A percentile compares a stretch with the other conserved stretches of the same genome.
phyloP scores from a whole-genome alignment of 2,329 filamentous ascomycete genomes.

The Aureobasidium melanogenum region DNA sequence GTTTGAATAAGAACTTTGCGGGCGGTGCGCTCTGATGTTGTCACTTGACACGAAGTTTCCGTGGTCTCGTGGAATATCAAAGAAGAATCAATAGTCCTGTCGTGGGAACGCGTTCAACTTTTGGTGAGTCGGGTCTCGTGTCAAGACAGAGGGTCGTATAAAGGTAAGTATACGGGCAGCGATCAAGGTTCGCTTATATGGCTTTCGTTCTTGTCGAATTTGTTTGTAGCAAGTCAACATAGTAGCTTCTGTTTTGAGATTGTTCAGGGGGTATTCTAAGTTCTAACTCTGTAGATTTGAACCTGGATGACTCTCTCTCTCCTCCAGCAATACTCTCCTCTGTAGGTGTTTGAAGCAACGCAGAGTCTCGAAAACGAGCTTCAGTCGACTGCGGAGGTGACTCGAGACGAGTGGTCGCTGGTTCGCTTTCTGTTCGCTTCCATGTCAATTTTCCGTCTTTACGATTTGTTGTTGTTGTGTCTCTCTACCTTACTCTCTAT shows the following conservation, averaged over 20 bases:
- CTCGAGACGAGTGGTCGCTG: not conserved
- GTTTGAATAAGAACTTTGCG: not conserved
- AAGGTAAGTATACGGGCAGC: not conserved
- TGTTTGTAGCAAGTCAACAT: not conserved
- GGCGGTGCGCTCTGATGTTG: not conserved
- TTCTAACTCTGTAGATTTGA: not conserved
- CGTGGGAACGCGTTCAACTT: not conserved
- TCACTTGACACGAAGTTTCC: not conserved
- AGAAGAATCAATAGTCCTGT: no score
- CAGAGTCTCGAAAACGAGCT: not conserved
- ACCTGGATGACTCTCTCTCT: not conserved
- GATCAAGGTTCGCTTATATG: not conserved
- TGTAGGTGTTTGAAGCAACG: not conserved
- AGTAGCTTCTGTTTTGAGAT: not conserved
- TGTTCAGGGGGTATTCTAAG: not conserved
- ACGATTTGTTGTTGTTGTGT: not conserved
- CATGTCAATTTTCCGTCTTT: not conserved
- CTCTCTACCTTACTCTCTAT: not conserved
- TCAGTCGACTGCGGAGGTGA: no score
- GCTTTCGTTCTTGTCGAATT: not conserved
- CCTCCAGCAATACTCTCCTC: not conserved
- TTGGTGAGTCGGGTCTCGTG: not conserved
- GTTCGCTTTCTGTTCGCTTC: not conserved
- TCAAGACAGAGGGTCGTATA: not conserved
- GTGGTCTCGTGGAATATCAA: not conserved